Evolutionary conservation across 2,329 filamentous ascomycete species (phyloP), one percentile per base, ranked within the genome.

Genomic region (Passalora sequoiae): DNA sequence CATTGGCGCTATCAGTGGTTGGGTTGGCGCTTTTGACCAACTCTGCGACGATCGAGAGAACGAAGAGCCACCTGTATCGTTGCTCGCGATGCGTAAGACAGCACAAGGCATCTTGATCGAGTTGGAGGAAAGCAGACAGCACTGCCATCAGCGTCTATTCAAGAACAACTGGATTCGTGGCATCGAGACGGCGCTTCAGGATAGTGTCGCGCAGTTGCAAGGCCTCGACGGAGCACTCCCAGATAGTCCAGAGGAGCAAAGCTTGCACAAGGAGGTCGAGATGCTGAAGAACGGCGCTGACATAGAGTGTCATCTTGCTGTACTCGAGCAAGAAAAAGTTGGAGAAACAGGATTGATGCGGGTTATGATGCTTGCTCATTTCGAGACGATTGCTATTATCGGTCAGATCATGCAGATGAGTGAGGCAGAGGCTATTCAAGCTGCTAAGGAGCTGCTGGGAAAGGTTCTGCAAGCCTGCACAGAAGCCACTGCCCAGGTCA

Each of bases 11-110:
- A 74, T 98, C n/a, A 89, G 85, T 3, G 83, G 84, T 1, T 98
- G 92, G 92, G 84, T 96, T 44, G 86, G 85, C 1, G 88, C 89
- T 2, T 98, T 97, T 57, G 91, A 97, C 51, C 73, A 77, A 1
- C 78, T 94, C 2, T 91, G 84, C 55, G 86, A 88, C 28, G 75
- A 74, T 36, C 76, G 81, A 13, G 83, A 84, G 40, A 77, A 81
- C 15, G 83, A 84, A 47, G 76, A 81, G 10, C 68, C 75, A 0
- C 80, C 89, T 1, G 68, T 76, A 22, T 86, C 80, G 53, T 69
- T 95, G 32, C 66, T 74, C 2, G 77, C 84, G 0, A 86, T 97
- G 70, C 82, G 89, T 44, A 94, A 91, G 66, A 89, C 87, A 1
- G 91, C 91, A 0, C 80, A 87, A 44, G 92, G 91, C 1, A 89